Base-by-base conservation (phyloP, 2,329 filamentous ascomycete species). In the Aaosphaeria arxii region DNA sequence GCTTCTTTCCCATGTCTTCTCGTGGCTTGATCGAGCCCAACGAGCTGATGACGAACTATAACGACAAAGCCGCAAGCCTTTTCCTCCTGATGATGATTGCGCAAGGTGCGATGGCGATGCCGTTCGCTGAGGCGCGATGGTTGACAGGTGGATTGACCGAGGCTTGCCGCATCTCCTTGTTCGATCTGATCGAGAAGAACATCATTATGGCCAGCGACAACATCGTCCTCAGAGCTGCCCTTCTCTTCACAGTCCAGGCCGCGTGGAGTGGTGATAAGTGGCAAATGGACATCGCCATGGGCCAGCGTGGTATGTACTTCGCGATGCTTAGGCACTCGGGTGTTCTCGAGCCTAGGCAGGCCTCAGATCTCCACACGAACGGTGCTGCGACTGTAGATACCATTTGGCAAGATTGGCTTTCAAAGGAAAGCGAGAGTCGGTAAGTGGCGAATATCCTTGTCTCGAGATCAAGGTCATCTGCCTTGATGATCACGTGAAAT, bases 271-370 rank as follows among this genome's bases (percentile, higher is more conserved):
- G 86, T 41, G 85, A 88, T 66, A 88, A 88, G 69, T 88, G 85
- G 84, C 82, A 87, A 55, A 88, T 88, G 85, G 85, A 88, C 59
- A 87, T 88, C 54, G 81, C 84, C 39, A 87, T 88, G 83, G 85
- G 85, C 30, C 86, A 88, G 66, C 78, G 84, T 42, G 83, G 83
- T 48, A 88, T 88, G 83, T 88, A 88, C 64, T 78, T 87, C 50
- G 79, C 84, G 49, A 88, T 88, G 85, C 71, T 88, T 24, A 80
- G 84, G 57, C 84, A 88, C 63, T 84, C 84, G 1, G 84, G 85
- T 24, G 81, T 86, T 71, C 71, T 88, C 30, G 83, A 87, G 49
- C 70, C 72, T 6, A 77, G 75, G 46, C 72, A 71, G 4, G 69
- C 71, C 17, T 70, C 73, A 57, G 73, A 74, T 35, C 76, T 72